These are phyloP conservation scores for Melanogaster broomeanus DNA, from an alignment of 768 basidiomycete genomes.

Conservation along the genomic window DNA sequence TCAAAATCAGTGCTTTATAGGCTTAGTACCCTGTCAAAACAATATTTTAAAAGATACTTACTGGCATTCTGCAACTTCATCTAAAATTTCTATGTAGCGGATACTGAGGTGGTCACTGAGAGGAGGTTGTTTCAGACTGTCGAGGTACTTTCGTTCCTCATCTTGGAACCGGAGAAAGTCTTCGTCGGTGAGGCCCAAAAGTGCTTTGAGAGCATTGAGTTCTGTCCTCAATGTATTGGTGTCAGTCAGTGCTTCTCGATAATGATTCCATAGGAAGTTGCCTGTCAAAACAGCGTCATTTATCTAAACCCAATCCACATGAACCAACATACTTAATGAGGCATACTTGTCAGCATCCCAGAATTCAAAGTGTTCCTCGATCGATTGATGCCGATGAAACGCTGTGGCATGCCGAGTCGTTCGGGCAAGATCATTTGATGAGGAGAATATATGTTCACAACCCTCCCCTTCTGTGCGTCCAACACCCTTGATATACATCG, in stretches of 20 bases:
- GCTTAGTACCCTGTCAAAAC: too few species aligned
- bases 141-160: not conserved
- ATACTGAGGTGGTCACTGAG: not conserved
- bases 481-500: not conserved
- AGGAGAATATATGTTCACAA: slow-evolving; percentile 8
- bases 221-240: not conserved
- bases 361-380: slow-evolving; percentile 11
- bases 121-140: not conserved
- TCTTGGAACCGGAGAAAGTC: slow-evolving; percentile 3
- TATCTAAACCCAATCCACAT: too few species aligned
- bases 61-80: slow-evolving; percentile 1
- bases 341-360: slow-evolving; percentile 9
- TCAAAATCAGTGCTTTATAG: too few species aligned
- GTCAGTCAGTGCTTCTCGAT: not conserved
- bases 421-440: slow-evolving; percentile 6
- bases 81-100: not conserved
- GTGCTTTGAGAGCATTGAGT: not conserved
- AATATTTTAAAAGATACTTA: not conserved
- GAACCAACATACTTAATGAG: not conserved
- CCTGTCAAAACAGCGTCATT: too few species aligned
- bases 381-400: slow-evolving; percentile 12
- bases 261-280: slow-evolving; percentile 7
- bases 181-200: not conserved
- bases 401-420: not conserved
- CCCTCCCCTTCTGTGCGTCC: slow-evolving; percentile 5